Evolutionary conservation across 139 green algal species (phyloP), one percentile per base, ranked within the genome.

Genomic region (Astrephomene gubernaculifera): DNA sequence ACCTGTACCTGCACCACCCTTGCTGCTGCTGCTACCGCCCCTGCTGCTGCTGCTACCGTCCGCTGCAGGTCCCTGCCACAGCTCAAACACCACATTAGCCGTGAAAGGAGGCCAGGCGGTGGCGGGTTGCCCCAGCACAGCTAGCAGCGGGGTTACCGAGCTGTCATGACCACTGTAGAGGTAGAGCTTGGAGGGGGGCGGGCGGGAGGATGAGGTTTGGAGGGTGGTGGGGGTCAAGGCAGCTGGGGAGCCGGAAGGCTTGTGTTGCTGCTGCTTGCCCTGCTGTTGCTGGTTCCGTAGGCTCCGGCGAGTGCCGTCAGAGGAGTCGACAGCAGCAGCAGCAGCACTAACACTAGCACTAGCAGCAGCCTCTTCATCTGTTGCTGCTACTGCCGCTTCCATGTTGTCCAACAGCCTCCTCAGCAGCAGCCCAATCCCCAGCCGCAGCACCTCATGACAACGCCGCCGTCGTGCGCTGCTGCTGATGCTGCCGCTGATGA

Each of bases 121-220:
- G 36, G 81, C 69, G 0, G 45, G 79, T 49, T 86, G 79, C 41
- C 65, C 65, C 45, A 86, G 65, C 65, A 86, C 79, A 29, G 79
- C 81, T 63, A 95, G 89, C 38, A 95, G 83, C 27, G 92, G 93
- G 79, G 93, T 92, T 3, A 96, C 70, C 33, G 89, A 93, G 39
- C 82, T 90, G 89, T 96, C 93, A 73, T 96, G 93, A 0, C 86
- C 86, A 61, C 80, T 87, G 82, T 89, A 96, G 14, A 96, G 85
- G 57, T 87, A 86, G 72, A 95, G 86, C 44, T 79, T 75, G 33
- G 79, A 60, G 7, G 29, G 36, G 4, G 19, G 53, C 60, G n/a
- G n/a, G n/a, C n/a, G n/a, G n/a, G n/a, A n/a, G n/a, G n/a, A n/a
- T n/a, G n/a, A n/a, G n/a, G n/a, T n/a, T n/a, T n/a, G n/a, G n/a